Conservation (phyloP, 106 monocot species). For the Acorus calamus region DNA sequence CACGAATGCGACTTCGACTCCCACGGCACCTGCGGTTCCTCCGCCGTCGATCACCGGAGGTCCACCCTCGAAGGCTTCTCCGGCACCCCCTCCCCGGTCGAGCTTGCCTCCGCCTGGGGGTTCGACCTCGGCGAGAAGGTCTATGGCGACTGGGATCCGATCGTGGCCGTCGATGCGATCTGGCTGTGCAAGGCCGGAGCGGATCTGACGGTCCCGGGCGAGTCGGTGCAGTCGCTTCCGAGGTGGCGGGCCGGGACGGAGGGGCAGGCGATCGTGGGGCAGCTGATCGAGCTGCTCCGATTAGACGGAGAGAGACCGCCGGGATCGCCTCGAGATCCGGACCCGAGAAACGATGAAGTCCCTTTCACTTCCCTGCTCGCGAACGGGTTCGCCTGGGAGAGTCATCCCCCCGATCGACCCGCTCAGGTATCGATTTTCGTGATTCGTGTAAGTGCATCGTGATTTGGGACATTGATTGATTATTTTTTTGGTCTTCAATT, state of each 20-base stretch:
- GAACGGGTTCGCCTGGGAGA: conserved; percentile 26
- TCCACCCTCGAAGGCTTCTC: too few relatives aligned
- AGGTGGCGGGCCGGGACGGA: too few relatives aligned
- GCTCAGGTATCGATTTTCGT: conserved; percentile 40
- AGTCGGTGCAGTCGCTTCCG: neutral
- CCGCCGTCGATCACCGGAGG: too few relatives aligned
- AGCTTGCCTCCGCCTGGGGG: too few relatives aligned
- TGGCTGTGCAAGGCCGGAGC: too few relatives aligned
- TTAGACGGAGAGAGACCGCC: conserved; percentile 15
- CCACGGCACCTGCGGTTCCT: too few relatives aligned
- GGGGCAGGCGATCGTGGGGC: conserved; percentile 1
- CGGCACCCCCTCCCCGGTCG: too few relatives aligned
- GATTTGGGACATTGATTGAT: too few relatives aligned
- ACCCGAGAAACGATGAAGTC: conserved; percentile 10
- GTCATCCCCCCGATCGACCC: conserved; percentile 17
- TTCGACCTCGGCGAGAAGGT: too few relatives aligned
- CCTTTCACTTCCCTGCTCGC: conserved; percentile 43
- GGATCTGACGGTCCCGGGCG: conserved; percentile 4
- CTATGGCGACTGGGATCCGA: neutral
- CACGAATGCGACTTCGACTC: too few relatives aligned
- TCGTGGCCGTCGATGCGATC: conserved; percentile 15
- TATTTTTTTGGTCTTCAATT: neutral
- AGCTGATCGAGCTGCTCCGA: conserved; percentile 51
- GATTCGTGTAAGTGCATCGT: too few relatives aligned
- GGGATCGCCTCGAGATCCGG: neutral